A percentile compares a stretch with the other conserved stretches of the same genome.
phyloP scores from a whole-genome alignment of 1,284 basidiomycete genomes.

The Neotropicomus parvogracilis region DNA sequence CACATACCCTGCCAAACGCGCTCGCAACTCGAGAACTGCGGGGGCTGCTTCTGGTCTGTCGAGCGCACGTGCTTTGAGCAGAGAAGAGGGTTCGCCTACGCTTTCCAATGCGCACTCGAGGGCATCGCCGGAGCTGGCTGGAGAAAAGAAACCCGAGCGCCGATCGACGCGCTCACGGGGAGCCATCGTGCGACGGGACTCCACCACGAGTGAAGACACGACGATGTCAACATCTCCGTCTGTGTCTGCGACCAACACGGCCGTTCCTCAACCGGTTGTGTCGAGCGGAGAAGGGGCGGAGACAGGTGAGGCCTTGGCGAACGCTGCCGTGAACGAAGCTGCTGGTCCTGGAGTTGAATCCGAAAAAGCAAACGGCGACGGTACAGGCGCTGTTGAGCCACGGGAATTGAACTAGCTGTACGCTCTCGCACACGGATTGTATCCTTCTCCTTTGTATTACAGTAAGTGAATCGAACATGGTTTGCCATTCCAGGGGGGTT shows the following conservation, averaged over 20 bases:
- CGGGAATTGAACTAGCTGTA: slow-evolving; percentile 7
- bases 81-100: slow-evolving; percentile 29
- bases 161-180: slow-evolving; percentile 45
- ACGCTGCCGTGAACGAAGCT: slow-evolving; percentile 5
- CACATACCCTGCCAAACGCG: too few species aligned
- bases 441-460: slow-evolving; percentile 16
- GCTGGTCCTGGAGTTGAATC: slow-evolving; percentile 3
- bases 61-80: slow-evolving; percentile 18
- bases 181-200: slow-evolving; percentile 38
- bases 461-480: slow-evolving; percentile 4
- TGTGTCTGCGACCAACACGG: slow-evolving; percentile 22
- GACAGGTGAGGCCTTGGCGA: slow-evolving; percentile 15
- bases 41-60: slow-evolving; percentile 26
- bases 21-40: slow-evolving; percentile 45
- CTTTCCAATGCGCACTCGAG: slow-evolving; percentile 25
- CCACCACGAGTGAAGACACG: slow-evolving; percentile 40
- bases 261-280: slow-evolving; percentile 8
- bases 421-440: neutral
- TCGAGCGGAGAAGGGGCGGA: slow-evolving; percentile 19
- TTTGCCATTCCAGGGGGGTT: too few species aligned
- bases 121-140: slow-evolving; percentile 25
- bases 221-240: slow-evolving; percentile 32
- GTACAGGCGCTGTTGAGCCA: neutral
- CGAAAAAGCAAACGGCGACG: slow-evolving; percentile 2
- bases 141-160: slow-evolving; percentile 38